Evolutionary conservation across 176 grass and related monocot genomes (phyloP).

Genomic region (Carex scoparia): DNA sequence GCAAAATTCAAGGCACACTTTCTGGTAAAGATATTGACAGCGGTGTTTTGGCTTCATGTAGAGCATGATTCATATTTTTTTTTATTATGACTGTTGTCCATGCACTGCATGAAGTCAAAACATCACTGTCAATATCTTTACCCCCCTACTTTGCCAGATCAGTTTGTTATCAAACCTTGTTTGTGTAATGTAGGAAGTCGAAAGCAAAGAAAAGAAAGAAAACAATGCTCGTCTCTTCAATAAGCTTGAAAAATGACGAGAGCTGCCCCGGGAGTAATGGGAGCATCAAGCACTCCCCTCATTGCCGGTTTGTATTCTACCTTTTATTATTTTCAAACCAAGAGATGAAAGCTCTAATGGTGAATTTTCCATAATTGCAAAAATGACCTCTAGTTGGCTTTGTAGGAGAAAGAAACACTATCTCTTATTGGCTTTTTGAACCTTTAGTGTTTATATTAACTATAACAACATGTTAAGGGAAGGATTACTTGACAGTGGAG

Average conservation of each 20-base stretch:
- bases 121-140: too few species aligned
- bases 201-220: conserved; percentile 29
- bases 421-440: not conserved
- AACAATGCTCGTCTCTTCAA: conserved; percentile 19
- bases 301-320: conserved; percentile 1
- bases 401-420: not conserved
- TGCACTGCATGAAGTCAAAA: too few species aligned
- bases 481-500: not conserved
- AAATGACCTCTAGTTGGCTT: not conserved
- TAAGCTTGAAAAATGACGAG: conserved; percentile 5
- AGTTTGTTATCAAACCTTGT: not conserved
- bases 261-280: not conserved
- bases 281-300: not conserved
- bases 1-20: not conserved
- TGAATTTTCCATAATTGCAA: not conserved
- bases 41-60: too few species aligned
- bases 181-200: conserved; percentile 7
- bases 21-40: too few species aligned
- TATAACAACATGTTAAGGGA: not conserved
- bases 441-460: not conserved
- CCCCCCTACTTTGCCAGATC: too few species aligned
- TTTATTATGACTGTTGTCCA: too few species aligned
- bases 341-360: not conserved
- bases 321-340: not conserved
- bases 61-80: too few species aligned